phyloP scores from a whole-genome alignment of 495 filamentous ascomycete species.

The Alectoria sarmentosa region DNA sequence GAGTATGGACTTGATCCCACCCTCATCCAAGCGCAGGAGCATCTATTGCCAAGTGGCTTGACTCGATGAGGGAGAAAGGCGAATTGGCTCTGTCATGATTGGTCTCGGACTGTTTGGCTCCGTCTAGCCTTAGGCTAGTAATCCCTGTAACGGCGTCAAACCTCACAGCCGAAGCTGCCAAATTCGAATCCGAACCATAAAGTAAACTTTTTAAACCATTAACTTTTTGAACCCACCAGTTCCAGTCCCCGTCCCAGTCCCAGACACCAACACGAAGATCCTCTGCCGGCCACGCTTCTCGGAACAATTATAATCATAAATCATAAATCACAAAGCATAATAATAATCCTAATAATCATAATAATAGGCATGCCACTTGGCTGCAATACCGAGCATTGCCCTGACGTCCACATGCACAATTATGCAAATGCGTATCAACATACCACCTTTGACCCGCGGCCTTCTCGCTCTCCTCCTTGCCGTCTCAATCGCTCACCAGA shows the following conservation, averaged over 20 bases:
- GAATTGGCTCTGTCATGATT: not conserved
- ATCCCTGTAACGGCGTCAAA: conserved; percentile 2
- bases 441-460: conserved; percentile 83
- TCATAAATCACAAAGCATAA: too few species aligned
- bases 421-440: conserved; percentile 67
- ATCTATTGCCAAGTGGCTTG: conserved; percentile 4
- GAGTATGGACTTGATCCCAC: not conserved
- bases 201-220: too few species aligned
- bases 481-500: conserved; percentile 75
- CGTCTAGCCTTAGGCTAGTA: not conserved
- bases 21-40: not conserved
- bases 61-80: not conserved
- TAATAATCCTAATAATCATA: not conserved
- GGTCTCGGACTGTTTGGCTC: not conserved
- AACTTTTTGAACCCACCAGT: too few species aligned
- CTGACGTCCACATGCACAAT: conserved; percentile 4
- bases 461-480: conserved; percentile 65
- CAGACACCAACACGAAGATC: not conserved
- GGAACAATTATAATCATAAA: too few species aligned
- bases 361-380: not conserved
- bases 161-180: not conserved
- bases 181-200: too few species aligned
- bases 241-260: too few species aligned
- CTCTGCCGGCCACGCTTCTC: too few species aligned
- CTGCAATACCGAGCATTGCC: not conserved